phyloP scores from a whole-genome alignment of 2,329 filamentous ascomycete genomes.

The Akanthomyces muscarius region DNA sequence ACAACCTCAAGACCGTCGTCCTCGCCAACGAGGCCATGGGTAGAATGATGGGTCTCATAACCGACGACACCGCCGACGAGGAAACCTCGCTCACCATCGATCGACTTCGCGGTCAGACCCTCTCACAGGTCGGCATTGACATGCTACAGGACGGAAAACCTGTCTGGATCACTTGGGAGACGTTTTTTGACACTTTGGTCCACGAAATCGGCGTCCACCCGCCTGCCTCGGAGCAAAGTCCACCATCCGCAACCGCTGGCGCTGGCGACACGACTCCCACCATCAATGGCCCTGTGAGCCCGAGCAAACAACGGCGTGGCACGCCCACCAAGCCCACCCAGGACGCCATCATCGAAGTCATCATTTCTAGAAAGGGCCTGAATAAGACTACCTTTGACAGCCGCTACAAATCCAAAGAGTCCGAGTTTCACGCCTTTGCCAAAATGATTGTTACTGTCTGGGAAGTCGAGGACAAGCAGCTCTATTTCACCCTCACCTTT shows the following conservation, averaged over 20 bases:
- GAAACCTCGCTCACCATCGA: constrained; percentile 49
- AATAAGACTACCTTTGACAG: constrained; percentile 36
- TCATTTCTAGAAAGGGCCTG: constrained; percentile 52
- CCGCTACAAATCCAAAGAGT: constrained; percentile 33
- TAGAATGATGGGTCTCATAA: constrained; percentile 58
- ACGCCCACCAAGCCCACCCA: constrained; percentile 36
- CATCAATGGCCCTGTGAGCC: constrained; percentile 22
- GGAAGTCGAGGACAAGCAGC: constrained; percentile 61
- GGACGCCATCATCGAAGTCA: constrained; percentile 64
- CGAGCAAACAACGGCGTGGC: constrained; percentile 30
- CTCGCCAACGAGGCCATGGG: constrained; percentile 75
- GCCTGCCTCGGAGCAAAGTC: constrained; percentile 23
- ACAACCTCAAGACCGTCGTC: constrained; percentile 64
- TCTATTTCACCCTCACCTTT: constrained; percentile 72
- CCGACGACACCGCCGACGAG: constrained; percentile 37
- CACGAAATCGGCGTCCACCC: constrained; percentile 37
- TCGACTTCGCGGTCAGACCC: constrained; percentile 58
- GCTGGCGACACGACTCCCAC: constrained; percentile 38
- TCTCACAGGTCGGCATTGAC: constrained; percentile 69
- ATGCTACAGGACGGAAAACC: constrained; percentile 64
- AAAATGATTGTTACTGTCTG: constrained; percentile 76
- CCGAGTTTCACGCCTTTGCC: constrained; percentile 49
- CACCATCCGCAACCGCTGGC: constrained; percentile 18
- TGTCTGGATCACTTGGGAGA: constrained; percentile 56
- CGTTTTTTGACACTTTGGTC: constrained; percentile 52